Percentiles rank a stretch among this genome's conserved stretches.
These are phyloP conservation scores for Trichoderma atroviride DNA, from an alignment of 2,329 filamentous ascomycete species.

Conservation along the genomic window DNA sequence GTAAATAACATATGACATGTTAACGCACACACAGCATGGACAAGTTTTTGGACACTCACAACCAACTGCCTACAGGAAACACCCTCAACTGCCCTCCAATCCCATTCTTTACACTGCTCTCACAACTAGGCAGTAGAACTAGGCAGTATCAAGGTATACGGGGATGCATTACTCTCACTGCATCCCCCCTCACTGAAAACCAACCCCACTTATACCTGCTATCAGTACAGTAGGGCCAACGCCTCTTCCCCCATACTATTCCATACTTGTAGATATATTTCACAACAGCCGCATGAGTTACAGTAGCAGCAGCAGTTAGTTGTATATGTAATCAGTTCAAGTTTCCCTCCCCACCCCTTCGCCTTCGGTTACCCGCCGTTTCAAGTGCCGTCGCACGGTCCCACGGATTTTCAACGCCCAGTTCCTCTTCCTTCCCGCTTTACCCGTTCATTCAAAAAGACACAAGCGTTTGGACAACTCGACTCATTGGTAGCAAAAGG, in stretches of 20 bases:
- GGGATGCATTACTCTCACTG: neutral
- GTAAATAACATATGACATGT: neutral
- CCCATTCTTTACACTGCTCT: neutral
- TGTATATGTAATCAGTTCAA: neutral
- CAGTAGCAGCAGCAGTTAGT: neutral
- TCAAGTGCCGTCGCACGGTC: slow-evolving; percentile 20
- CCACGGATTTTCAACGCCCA: neutral
- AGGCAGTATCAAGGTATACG: neutral
- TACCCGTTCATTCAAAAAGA: neutral
- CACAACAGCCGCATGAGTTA: neutral
- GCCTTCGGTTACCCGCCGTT: slow-evolving; percentile 14
- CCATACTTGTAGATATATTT: slow-evolving; percentile 18
- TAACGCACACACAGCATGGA: too few species aligned
- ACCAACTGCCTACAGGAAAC: neutral
- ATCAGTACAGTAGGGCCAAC: neutral
- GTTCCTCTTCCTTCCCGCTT: neutral
- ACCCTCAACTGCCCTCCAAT: neutral
- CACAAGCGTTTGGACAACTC: neutral
- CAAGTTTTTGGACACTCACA: neutral
- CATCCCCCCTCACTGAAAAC: neutral
- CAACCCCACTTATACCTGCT: neutral
- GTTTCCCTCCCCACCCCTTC: neutral
- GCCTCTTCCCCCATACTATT: neutral
- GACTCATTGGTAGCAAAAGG: neutral
- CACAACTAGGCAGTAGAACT: neutral